A percentile compares a stretch with the other conserved stretches of the same genome.
These are phyloP conservation scores for Hippophae rhamnoides DNA, from an alignment of 306 rosid genomes.

Conservation along the genomic window DNA sequence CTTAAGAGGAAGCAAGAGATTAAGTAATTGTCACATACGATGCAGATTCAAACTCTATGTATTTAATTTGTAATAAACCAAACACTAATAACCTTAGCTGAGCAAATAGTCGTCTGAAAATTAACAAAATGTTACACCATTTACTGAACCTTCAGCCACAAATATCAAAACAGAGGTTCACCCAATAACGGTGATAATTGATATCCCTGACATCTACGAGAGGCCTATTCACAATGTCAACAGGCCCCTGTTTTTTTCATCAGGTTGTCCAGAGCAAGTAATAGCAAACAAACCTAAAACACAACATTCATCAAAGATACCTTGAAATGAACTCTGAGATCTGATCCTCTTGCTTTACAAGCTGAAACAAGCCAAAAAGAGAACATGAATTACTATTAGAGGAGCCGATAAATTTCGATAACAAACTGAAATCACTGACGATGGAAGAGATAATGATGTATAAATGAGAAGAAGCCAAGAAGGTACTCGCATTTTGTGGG, in stretches of 20 bases:
- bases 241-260: constrained; percentile 33
- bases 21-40: no score
- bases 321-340: constrained; percentile 93
- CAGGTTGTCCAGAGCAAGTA: neutral
- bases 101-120: no score
- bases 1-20: neutral
- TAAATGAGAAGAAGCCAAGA: neutral
- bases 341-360: constrained; percentile 90
- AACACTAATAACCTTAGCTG: neutral
- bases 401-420: neutral
- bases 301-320: constrained; percentile 18
- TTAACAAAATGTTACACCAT: neutral
- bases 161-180: constrained; percentile 15
- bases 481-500: constrained; percentile 57
- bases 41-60: no score
- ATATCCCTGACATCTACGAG: constrained; percentile 38
- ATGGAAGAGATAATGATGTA: neutral
- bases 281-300: neutral
- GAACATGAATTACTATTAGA: neutral
- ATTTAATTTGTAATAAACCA: neutral
- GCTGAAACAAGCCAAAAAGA: constrained; percentile 37
- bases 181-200: constrained; percentile 11
- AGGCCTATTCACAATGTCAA: constrained; percentile 39
- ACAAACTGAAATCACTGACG: neutral
- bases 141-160: constrained; percentile 20